Evolutionary conservation across 108 stramenopile genomes (phyloP), one percentile per base, ranked within the genome.

Genomic region (Fistulifera pelliculosa): DNA sequence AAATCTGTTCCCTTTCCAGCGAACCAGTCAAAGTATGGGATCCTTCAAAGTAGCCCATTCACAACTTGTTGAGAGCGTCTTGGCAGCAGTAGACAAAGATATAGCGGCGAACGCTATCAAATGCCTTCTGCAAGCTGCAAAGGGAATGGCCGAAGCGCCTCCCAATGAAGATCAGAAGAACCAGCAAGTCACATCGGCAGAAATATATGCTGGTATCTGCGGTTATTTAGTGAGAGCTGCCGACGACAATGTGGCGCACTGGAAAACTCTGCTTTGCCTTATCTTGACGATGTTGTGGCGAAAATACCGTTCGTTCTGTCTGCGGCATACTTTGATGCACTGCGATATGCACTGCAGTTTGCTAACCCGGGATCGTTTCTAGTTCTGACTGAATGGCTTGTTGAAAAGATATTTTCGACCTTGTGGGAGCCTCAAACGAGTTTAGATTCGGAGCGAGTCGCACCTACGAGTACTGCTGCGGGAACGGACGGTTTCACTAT

Each of bases 81-180:
- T 94, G 27, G 49, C 68, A 15, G 65, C 69, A 4, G 61, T 94
- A 19, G 47, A 56, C 35, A 58, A 49, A 4, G 45, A 64, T 26
- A 21, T 45, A 21, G 66, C 64, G 26, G 75, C 67, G 38, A 69
- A 63, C 8, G 28, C 44, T 3, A 54, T 47, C 6, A 52, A 45
- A 22, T 53, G 73, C 49, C 56, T 94, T 25, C 64, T 94, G 2
- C 53, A 50, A 25, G 66, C 74, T 21, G 68, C 80, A 0, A 77
- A 78, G 47, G 80, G 80, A 44, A 61, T 94, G 58, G 81, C 83
- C 25, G 45, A 72, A 38, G 62, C 87, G 21, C 87, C 80, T 31
- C 93, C 93, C 24, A 84, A 67, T 31, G 93, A 94, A 75, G 93
- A 94, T 53, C 93, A 94, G 61, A 68, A 77, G 1, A 90, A 90